phyloP scores from a whole-genome alignment of 345 rosid species.

The Jatropha curcas region DNA sequence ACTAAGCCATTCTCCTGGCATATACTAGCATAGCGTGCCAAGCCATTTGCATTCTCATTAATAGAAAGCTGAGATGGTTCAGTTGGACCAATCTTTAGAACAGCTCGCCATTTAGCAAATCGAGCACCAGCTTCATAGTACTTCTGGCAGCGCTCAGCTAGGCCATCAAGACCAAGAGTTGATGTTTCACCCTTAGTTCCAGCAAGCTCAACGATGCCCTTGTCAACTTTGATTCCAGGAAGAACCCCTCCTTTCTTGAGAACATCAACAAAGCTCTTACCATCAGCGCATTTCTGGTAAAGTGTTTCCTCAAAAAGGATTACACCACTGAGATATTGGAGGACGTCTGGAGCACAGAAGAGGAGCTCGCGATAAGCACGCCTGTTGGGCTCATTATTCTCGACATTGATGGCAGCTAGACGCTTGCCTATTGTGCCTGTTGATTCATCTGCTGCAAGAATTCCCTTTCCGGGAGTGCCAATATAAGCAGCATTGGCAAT shows the following conservation, averaged over 20 bases:
- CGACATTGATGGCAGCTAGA: conserved; percentile 82
- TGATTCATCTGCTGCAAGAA: conserved; percentile 96
- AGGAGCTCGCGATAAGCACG: conserved; percentile 90
- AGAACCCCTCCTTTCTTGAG: conserved; percentile 78
- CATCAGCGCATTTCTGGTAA: conserved; percentile 63
- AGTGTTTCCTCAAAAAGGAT: conserved; percentile 88
- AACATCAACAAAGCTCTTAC: conserved; percentile 74
- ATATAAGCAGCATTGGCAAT: conserved; percentile 83
- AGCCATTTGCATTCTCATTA: conserved; percentile 82
- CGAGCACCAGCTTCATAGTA: conserved; percentile 91
- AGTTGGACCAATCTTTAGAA: conserved; percentile 66
- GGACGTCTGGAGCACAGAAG: conserved; percentile 72
- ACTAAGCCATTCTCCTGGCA: conserved; percentile 97
- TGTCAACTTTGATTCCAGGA: conserved; percentile 94
- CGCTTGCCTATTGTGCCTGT: conserved; percentile 95
- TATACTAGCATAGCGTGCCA: conserved; percentile 80
- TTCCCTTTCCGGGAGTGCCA: conserved; percentile 99
- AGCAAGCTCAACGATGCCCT: conserved; percentile 74
- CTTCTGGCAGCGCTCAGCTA: conserved; percentile 81
- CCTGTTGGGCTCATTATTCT: conserved; percentile 79
- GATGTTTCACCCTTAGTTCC: conserved; percentile 94
- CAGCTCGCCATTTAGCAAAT: conserved; percentile 96
- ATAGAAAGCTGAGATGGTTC: conserved; percentile 89
- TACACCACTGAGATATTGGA: conserved; percentile 71
- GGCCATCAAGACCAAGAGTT: conserved; percentile 89